Percentiles rank a stretch among this genome's conserved stretches.
Conservation (phyloP, 805 yeast species). For the Pichia cabralensis region DNA sequence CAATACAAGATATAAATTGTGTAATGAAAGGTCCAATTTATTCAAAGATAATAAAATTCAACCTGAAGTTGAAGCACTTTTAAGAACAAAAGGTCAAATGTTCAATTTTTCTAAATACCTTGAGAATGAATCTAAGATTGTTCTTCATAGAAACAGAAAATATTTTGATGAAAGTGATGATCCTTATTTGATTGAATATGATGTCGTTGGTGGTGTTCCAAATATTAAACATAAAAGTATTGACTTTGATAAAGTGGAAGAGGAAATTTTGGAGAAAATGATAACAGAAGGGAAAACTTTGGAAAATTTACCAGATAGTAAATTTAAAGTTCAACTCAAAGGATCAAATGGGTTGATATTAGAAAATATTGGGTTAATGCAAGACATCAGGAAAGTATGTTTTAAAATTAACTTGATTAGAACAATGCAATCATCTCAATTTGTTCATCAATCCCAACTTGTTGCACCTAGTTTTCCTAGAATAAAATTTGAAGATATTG, state of each 20-base stretch:
- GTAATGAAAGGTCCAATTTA: conserved; percentile 55
- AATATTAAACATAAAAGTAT: conserved; percentile 45
- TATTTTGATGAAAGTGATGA: conserved; percentile 46
- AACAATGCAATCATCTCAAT: conserved; percentile 80
- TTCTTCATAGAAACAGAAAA: conserved; percentile 25
- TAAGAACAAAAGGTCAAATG: conserved; percentile 63
- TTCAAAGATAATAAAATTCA: conserved; percentile 54
- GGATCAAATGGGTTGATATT: conserved; percentile 56
- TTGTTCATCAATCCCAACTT: conserved; percentile 64
- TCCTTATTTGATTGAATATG: conserved; percentile 72
- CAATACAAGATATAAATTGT: conserved; percentile 64
- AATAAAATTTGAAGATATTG: conserved; percentile 60
- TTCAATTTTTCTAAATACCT: conserved; percentile 41
- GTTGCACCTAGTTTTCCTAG: conserved; percentile 57
- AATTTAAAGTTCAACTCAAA: conserved; percentile 31
- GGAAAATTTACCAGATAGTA: conserved; percentile 30
- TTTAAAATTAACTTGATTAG: conserved; percentile 81
- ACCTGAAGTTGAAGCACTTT: conserved; percentile 56
- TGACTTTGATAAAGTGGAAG: conserved; percentile 35
- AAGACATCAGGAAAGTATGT: conserved; percentile 79
- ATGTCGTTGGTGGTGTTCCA: conserved; percentile 73
- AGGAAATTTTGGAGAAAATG: conserved; percentile 31
- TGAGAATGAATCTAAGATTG: conserved; percentile 26
- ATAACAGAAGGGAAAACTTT: conserved; percentile 19
- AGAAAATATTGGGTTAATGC: conserved; percentile 68